phyloP scores from a whole-genome alignment of 176 grass and related monocot species.

The Paspalum notatum region DNA sequence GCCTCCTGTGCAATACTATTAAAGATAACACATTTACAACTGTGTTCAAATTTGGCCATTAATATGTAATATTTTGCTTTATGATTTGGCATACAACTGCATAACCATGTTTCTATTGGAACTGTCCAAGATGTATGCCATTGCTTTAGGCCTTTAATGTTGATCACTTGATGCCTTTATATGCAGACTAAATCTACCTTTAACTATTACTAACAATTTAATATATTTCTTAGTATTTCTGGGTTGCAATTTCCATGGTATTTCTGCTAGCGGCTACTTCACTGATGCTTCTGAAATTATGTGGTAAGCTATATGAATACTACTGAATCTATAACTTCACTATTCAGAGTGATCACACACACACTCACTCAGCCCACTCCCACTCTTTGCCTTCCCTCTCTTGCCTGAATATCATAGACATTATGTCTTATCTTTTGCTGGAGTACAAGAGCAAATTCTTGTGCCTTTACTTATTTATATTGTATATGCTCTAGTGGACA shows the following conservation, averaged over 20 bases:
- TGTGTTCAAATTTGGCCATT: constrained; percentile 16
- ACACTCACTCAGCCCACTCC: no score
- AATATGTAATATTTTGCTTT: background rate
- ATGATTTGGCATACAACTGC: constrained; percentile 10
- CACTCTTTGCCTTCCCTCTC: background rate
- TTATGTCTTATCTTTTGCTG: constrained; percentile 13
- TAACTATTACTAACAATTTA: constrained; percentile 44
- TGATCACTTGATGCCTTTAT: constrained; percentile 22
- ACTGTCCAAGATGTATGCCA: background rate
- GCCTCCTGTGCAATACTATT: no score
- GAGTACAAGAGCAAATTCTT: constrained; percentile 8
- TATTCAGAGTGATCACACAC: constrained; percentile 19
- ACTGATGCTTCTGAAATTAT: constrained; percentile 81
- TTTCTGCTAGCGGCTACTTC: constrained; percentile 73
- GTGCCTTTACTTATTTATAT: constrained; percentile 14
- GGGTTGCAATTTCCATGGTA: constrained; percentile 85
- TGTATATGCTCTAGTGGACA: constrained; percentile 26
- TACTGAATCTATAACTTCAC: constrained; percentile 1
- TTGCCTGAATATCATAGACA: constrained; percentile 18
- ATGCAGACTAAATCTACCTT: background rate
- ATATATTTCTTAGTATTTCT: constrained; percentile 64
- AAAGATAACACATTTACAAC: constrained; percentile 22
- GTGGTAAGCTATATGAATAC: constrained; percentile 52
- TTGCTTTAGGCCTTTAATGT: constrained; percentile 22
- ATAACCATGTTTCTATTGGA: background rate